These are phyloP conservation scores for Picea engelmannii DNA, from an alignment of 83 land plant species.

Conservation along the genomic window DNA sequence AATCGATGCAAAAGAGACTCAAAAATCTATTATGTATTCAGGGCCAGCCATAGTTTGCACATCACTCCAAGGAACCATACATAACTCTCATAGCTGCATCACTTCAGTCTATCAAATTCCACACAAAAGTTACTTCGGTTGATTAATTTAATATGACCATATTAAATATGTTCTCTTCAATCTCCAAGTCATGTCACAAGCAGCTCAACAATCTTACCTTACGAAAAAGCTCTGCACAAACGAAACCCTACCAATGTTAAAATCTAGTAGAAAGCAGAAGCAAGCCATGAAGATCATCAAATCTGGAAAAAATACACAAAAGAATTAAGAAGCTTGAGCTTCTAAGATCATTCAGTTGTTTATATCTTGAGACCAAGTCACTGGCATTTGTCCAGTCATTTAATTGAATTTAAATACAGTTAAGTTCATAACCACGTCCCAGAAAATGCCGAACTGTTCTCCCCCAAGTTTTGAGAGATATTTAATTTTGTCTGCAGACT, in stretches of 20 bases:
- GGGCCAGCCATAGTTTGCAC: too few relatives aligned
- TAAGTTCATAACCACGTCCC: background rate
- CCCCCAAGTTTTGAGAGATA: too few relatives aligned
- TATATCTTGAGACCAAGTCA: background rate
- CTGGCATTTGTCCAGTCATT: background rate
- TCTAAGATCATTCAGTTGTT: background rate
- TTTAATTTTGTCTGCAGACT: too few relatives aligned
- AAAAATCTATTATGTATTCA: too few relatives aligned
- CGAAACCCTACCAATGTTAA: background rate
- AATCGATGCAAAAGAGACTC: too few relatives aligned
- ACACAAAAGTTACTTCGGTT: background rate
- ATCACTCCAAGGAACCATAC: background rate
- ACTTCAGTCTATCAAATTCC: background rate
- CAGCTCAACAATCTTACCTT: conserved; percentile 5
- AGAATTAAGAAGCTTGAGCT: background rate
- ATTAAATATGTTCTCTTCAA: background rate
- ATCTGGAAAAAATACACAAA: background rate
- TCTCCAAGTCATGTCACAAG: background rate
- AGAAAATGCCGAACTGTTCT: too few relatives aligned
- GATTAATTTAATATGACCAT: background rate
- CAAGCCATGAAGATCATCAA: background rate
- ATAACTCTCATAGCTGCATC: background rate
- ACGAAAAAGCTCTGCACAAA: background rate
- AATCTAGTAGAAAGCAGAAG: background rate
- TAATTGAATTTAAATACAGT: background rate